Base-by-base conservation (phyloP, 495 filamentous ascomycete species). In the Tuber microsphaerosporum region DNA sequence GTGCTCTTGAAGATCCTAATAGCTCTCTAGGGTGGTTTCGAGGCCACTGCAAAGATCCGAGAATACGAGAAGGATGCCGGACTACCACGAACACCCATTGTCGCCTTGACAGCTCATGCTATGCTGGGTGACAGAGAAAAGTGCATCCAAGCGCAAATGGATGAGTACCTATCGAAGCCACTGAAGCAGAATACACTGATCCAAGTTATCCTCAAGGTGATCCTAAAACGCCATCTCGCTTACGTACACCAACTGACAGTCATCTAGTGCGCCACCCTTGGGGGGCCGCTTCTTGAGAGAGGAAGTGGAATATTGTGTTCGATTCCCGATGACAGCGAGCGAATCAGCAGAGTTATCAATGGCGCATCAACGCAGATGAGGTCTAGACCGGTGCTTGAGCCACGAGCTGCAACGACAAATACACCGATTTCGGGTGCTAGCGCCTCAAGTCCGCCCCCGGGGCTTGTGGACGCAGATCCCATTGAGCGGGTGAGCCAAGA, bases 101-200 rank as follows among this genome's bases (percentile, higher is more conserved):
- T 99, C 80, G 96, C 96, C 5, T 88, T 99, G 17, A 99, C 96
- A 3, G 96, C 96, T 6, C 96, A 98, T 85, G 96, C 96, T 79
- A 99, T 99, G 96, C 89, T 98, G 87, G 96, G 96, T 80, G 96
- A 99, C 83, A 89, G 96, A 44, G 96, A 99, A 85, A 97, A 96
- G 86, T 99, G 96, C 82, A 94, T 99, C 75, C 92, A 96, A 83
- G 94, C 94, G 20, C 93, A 97, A 85, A 98, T 98, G 96, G 96
- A 98, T 79, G 96, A 99, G 83, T 99, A 99, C 82, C 87, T 99
- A 75, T 97, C 94, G 61, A 99, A 99, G 84, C 96, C 96, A 51
- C 88, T 99, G 74, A 97, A 97, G 84, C 94, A 97, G 83, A 97
- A 97, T 83, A 93, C 97, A 83, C 91, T 99, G 85, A 97, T 98